Evolutionary conservation across 2,329 filamentous ascomycete genomes (phyloP).

Genomic region (Talaromyces albobiverticillius): DNA sequence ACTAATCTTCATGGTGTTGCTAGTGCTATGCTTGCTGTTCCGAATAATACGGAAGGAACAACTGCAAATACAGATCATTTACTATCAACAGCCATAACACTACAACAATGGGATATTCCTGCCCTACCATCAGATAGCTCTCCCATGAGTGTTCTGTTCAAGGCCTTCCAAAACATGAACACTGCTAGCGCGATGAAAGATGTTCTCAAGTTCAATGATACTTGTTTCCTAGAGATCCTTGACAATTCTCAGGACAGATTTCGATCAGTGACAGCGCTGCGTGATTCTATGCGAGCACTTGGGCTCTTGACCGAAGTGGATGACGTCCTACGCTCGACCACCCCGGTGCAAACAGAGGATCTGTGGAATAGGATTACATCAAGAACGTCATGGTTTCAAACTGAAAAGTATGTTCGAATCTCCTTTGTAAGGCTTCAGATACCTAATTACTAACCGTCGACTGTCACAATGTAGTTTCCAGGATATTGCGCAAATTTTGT

Average conservation of each 20-base stretch:
- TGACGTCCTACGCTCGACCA: constrained; percentile 65
- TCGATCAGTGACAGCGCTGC: constrained; percentile 45
- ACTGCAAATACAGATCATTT: constrained; percentile 64
- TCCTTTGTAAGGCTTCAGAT: not conserved
- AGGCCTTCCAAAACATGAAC: constrained; percentile 74
- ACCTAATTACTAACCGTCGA: not conserved
- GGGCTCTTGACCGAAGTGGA: constrained; percentile 79
- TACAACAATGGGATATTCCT: constrained; percentile 91
- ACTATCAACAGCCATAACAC: constrained; percentile 72
- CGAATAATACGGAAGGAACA: constrained; percentile 51
- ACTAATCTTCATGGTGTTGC: constrained; percentile 85
- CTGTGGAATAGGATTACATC: constrained; percentile 62
- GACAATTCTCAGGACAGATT: constrained; percentile 33
- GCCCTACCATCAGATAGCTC: constrained; percentile 59
- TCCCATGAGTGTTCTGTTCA: constrained; percentile 70
- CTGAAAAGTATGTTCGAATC: constrained; percentile 60
- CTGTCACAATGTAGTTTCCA: constrained; percentile 31
- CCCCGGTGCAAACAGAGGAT: constrained; percentile 58
- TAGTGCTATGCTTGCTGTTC: constrained; percentile 68
- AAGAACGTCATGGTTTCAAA: constrained; percentile 76
- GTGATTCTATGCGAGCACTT: constrained; percentile 59
- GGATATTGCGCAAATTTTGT: constrained; percentile 76
- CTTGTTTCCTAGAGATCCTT: constrained; percentile 54
- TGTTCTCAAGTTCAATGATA: constrained; percentile 59
- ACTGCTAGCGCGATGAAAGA: constrained; percentile 57